These are phyloP conservation scores for Colletotrichum acutatum DNA, from an alignment of 2,329 filamentous ascomycete species.

Conservation along the genomic window DNA sequence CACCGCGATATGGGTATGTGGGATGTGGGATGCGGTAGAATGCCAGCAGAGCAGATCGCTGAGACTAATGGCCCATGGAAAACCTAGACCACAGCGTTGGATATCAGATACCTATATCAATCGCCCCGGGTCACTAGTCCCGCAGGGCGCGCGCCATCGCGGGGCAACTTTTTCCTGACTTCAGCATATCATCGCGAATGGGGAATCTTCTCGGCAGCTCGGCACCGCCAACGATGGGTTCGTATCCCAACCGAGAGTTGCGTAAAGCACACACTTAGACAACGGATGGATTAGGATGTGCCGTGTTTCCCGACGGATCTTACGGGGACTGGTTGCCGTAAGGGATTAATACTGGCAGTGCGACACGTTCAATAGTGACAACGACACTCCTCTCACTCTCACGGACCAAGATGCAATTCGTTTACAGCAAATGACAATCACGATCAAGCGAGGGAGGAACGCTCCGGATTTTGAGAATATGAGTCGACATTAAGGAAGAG, in stretches of 20 bases:
- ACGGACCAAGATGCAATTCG: background rate
- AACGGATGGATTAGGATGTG: slow-evolving; percentile 1
- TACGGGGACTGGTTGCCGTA: background rate
- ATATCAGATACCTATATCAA: background rate
- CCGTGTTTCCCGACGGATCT: slow-evolving; percentile 10
- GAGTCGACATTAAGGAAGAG: slow-evolving; percentile 5
- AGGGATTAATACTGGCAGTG: background rate
- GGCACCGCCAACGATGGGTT: slow-evolving; percentile 13
- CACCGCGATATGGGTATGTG: slow-evolving; percentile 19
- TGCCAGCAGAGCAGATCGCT: background rate
- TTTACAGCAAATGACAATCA: background rate
- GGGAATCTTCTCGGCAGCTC: slow-evolving; percentile 18
- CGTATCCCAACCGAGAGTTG: background rate
- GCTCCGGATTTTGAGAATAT: background rate
- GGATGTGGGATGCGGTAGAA: background rate
- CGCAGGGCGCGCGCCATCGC: background rate
- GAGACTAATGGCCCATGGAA: slow-evolving; percentile 1
- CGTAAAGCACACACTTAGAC: background rate
- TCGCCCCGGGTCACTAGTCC: background rate
- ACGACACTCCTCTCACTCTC: background rate
- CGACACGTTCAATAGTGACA: background rate
- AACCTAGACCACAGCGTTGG: background rate
- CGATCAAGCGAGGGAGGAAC: background rate
- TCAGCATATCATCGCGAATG: background rate
- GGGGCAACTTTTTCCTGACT: background rate